Conservation (phyloP, 176 grass and related monocot species). For the Phoenix roebelenii region DNA sequence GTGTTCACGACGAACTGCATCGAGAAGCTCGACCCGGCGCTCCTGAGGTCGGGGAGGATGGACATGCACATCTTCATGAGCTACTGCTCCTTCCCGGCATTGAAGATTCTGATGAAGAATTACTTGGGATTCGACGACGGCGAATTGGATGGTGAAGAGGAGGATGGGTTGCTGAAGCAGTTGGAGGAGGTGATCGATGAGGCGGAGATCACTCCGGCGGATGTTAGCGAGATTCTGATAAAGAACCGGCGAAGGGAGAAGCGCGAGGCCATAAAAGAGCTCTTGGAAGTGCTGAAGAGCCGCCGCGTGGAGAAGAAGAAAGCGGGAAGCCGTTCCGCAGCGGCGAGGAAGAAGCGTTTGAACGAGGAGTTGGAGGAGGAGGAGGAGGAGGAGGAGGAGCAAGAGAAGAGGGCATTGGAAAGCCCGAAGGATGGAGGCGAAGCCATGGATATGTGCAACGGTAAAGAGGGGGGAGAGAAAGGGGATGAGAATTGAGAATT, state of each 20-base stretch:
- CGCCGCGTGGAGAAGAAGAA: constrained; percentile 30
- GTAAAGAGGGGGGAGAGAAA: background rate
- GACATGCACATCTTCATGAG: constrained; percentile 92
- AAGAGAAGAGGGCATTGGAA: constrained; percentile 72
- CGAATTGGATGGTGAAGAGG: constrained; percentile 6
- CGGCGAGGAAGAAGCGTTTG: background rate
- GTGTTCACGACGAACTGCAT: constrained; percentile 92
- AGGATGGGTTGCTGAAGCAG: background rate
- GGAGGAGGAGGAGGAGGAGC: constrained; percentile 40
- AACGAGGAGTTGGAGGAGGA: background rate
- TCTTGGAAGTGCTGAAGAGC: constrained; percentile 25
- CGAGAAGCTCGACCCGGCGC: constrained; percentile 81
- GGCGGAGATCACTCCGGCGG: constrained; percentile 74
- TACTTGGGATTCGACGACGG: constrained; percentile 34
- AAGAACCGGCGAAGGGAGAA: constrained; percentile 50
- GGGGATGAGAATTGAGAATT: constrained; percentile 22
- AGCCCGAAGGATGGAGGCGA: constrained; percentile 55
- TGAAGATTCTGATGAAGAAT: constrained; percentile 69
- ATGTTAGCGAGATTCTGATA: constrained; percentile 84
- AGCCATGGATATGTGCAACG: constrained; percentile 18
- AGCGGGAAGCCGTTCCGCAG: background rate
- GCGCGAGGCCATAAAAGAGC: constrained; percentile 28
- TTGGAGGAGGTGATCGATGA: constrained; percentile 39
- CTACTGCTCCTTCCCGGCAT: constrained; percentile 59
- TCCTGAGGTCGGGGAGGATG: constrained; percentile 83